These are phyloP conservation scores for Casuarina cunninghamiana DNA, from an alignment of 306 rosid genomes.

Conservation along the genomic window DNA sequence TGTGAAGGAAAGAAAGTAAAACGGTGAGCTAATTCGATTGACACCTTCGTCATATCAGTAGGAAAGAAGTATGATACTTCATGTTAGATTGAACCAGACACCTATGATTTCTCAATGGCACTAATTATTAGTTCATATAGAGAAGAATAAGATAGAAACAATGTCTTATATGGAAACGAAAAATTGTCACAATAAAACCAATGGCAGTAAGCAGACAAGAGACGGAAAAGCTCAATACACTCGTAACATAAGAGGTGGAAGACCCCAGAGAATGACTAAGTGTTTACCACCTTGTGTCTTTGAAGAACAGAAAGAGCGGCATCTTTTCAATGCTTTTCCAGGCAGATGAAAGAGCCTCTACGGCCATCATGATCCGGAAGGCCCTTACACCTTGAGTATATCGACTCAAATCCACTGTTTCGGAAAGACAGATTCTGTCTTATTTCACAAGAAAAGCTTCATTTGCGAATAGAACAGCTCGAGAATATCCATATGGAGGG, in stretches of 20 bases:
- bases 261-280: neutral
- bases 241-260: neutral
- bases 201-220: neutral
- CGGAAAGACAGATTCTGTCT: neutral
- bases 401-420: neutral
- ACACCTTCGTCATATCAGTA: neutral
- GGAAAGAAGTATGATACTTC: neutral
- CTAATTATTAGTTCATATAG: neutral
- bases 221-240: neutral
- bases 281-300: slow-evolving; percentile 16
- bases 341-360: neutral
- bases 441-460: too few species aligned
- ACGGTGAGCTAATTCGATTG: neutral
- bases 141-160: neutral
- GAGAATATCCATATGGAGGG: neutral
- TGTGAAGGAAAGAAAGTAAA: neutral
- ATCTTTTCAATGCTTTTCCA: slow-evolving; percentile 8
- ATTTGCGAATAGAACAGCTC: neutral
- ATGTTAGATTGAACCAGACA: neutral
- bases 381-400: neutral
- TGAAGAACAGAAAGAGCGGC: slow-evolving; percentile 27
- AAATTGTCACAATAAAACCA: neutral
- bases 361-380: neutral
- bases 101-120: neutral
- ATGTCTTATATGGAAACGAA: neutral